Evolutionary conservation across 192 early-diverging fungal genomes (phyloP).

Genomic region (Mortierella antarctica): DNA sequence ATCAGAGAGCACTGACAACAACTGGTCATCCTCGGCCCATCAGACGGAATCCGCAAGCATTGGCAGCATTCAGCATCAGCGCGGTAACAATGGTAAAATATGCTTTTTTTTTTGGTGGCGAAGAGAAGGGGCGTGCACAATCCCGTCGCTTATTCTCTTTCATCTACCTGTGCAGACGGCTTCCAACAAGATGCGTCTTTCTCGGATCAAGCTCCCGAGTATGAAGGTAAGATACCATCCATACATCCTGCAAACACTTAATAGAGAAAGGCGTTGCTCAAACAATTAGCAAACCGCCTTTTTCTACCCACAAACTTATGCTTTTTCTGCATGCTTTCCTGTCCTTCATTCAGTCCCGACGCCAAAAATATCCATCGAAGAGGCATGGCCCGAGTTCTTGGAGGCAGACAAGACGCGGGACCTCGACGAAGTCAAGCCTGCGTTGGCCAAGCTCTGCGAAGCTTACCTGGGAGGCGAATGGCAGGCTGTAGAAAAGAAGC

Average conservation of each 20-base stretch:
- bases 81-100: background rate
- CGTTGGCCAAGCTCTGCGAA: conserved; percentile 14
- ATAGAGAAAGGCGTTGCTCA: no score
- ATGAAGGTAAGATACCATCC: background rate
- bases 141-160: background rate
- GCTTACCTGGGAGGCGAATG: conserved; percentile 15
- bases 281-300: no score
- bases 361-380: conserved; percentile 12
- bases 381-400: conserved; percentile 27
- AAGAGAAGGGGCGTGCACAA: background rate
- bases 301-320: background rate
- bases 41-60: conserved; percentile 20
- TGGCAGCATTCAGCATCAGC: background rate
- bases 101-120: conserved; percentile 5
- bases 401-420: conserved; percentile 37
- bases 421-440: conserved; percentile 39
- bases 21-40: background rate
- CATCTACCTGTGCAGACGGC: background rate
- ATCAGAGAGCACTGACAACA: background rate
- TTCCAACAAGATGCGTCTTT: background rate
- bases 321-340: background rate
- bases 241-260: no score
- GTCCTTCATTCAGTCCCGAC: background rate
- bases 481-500: conserved; percentile 28
- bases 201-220: background rate